phyloP scores from a whole-genome alignment of 169 alveolate species.

The Sarcocystis neurona region DNA sequence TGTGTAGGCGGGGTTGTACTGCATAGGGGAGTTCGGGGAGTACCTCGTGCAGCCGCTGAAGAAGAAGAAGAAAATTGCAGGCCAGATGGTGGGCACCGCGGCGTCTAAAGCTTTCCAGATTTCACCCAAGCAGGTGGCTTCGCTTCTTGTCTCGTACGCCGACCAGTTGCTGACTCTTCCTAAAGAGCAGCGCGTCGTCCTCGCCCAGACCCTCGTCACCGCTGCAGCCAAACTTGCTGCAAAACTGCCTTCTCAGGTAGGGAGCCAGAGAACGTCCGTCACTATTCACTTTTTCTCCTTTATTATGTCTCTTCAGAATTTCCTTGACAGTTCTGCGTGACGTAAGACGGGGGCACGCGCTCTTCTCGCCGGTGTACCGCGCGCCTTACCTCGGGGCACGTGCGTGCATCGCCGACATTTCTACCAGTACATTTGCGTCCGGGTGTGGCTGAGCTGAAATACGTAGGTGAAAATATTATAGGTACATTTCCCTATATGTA shows the following conservation, averaged over 20 bases:
- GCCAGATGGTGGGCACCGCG: background rate
- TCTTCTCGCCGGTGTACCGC: too few species aligned
- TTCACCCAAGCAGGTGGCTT: conserved; percentile 9
- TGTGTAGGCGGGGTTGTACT: conserved; percentile 53
- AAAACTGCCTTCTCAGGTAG: conserved; percentile 41
- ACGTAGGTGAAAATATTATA: too few species aligned
- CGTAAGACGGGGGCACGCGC: too few species aligned
- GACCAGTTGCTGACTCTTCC: conserved; percentile 24
- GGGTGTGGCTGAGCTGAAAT: too few species aligned
- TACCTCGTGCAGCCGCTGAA: conserved; percentile 35
- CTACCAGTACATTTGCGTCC: too few species aligned
- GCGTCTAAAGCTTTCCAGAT: background rate
- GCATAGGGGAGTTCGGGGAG: conserved; percentile 63
- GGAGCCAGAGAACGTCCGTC: too few species aligned
- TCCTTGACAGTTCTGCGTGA: too few species aligned
- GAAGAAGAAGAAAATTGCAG: background rate
- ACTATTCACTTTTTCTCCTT: too few species aligned
- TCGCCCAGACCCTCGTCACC: conserved; percentile 49
- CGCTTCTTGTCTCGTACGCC: background rate
- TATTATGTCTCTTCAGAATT: too few species aligned
- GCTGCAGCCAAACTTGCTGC: conserved; percentile 44
- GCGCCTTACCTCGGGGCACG: too few species aligned
- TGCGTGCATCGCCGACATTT: too few species aligned
- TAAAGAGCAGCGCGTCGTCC: background rate
- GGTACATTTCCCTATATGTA: too few species aligned